Evolutionary conservation across 192 early-diverging fungal species (phyloP), one percentile per base, ranked within the genome.

Genomic region (Coemansia sp.): DNA sequence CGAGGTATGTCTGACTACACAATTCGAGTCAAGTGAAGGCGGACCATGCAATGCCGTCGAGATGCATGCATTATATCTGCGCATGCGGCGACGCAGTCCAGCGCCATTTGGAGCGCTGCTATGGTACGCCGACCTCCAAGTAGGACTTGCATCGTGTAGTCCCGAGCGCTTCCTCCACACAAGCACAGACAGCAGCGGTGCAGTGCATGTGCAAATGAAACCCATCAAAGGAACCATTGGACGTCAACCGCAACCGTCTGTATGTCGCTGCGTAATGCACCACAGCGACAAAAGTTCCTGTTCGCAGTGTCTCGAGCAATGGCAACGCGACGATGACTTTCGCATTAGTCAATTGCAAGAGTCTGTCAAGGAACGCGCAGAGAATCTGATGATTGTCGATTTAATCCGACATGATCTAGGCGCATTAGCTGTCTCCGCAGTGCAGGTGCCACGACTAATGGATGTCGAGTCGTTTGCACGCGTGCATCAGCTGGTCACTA

Each of bases 311-410:
- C 27, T 22, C 14, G 48, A 61, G 3, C 56, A 60, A 8, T 67
- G 82, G 54, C 69, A 54, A 9, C 16, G 22, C 4, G 67, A 69
- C 3, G 73, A 81, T 19, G 19, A 41, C 4, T 38, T 24, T 9
- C 50, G 70, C 1, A 65, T 67, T 4, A 54, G 72, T 12, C 67
- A 32, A 0, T 65, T 98, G 41, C 83, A 75, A 31, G 63, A 64
- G 16, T 86, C 89, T 73, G 86, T 91, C 58, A 98, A 98, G 77
- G 94, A 97, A 70, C 86, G 92, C 1, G 92, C 93, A 0, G 97
- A 98, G 67, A 98, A 98, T 74, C 74, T 98, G 50, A 98, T 98
- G 97, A 97, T 96, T 65, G 95, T 98, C 0, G 95, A 97, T 75
- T 78, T 97, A 64, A 92, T 98, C 49, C 90, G 97, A 19, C 94